Evolutionary conservation across 306 rosid genomes (phyloP).

Genomic region (Quercus gilva): DNA sequence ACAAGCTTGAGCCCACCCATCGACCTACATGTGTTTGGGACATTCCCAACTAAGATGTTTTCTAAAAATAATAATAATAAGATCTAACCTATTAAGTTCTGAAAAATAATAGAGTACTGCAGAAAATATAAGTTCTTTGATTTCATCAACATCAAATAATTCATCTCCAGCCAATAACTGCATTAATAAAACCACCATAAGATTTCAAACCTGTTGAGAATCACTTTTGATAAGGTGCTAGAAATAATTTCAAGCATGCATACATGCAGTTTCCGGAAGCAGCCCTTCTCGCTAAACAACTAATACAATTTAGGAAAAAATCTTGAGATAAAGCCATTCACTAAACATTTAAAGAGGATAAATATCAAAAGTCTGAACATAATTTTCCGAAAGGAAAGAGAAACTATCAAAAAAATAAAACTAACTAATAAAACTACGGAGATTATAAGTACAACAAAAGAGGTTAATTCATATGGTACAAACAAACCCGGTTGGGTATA

Average conservation of each 20-base stretch:
- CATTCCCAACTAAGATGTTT: too few species aligned
- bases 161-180: too few species aligned
- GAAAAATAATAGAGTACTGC: too few species aligned
- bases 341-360: slow-evolving; percentile 35
- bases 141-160: too few species aligned
- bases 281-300: neutral
- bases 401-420: slow-evolving; percentile 24
- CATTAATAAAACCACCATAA: too few species aligned
- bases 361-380: neutral
- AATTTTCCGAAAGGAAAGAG: neutral
- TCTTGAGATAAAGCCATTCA: neutral
- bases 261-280: neutral
- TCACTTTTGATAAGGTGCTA: neutral
- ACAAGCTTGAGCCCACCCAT: too few species aligned
- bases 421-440: slow-evolving; percentile 32
- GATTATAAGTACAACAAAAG: slow-evolving; percentile 42
- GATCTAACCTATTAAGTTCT: too few species aligned
- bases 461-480: slow-evolving; percentile 72
- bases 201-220: neutral
- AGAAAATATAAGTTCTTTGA: too few species aligned
- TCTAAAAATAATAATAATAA: too few species aligned
- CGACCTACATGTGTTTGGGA: too few species aligned
- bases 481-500: slow-evolving; percentile 45
- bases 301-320: neutral
- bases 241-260: neutral